Conservation (phyloP, 2,329 filamentous ascomycete species). For the Ophiocordyceps sinensis region DNA sequence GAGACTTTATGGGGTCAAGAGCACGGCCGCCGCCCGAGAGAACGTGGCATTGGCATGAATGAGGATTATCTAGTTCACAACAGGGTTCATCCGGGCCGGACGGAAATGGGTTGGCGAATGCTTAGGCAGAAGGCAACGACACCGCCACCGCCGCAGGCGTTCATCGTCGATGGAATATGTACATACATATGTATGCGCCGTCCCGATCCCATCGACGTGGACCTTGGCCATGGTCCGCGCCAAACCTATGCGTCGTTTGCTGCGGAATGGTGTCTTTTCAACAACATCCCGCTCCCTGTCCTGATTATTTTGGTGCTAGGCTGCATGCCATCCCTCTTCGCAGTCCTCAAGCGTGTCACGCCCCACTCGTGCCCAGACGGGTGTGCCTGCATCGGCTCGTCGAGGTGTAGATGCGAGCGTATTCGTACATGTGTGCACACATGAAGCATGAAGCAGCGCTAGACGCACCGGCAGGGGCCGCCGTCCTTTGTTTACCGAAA, state of each 20-base stretch:
- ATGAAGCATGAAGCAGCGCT: neutral
- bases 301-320: too few species aligned
- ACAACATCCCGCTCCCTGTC: neutral
- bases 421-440: neutral
- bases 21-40: neutral
- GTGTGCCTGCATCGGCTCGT: neutral
- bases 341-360: neutral
- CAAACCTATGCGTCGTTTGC: too few species aligned
- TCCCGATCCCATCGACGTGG: conserved; percentile 1
- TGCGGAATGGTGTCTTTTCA: too few species aligned
- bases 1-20: neutral
- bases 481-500: neutral
- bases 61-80: neutral
- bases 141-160: neutral
- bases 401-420: neutral
- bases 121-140: neutral
- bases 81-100: conserved; percentile 1
- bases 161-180: conserved; percentile 7
- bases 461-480: neutral
- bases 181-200: too few species aligned
- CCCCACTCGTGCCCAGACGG: neutral
- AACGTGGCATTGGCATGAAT: conserved; percentile 2
- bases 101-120: neutral
- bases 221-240: too few species aligned
- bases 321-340: neutral